phyloP scores from a whole-genome alignment of 768 basidiomycete genomes.

The Kwoniella dendrophila region DNA sequence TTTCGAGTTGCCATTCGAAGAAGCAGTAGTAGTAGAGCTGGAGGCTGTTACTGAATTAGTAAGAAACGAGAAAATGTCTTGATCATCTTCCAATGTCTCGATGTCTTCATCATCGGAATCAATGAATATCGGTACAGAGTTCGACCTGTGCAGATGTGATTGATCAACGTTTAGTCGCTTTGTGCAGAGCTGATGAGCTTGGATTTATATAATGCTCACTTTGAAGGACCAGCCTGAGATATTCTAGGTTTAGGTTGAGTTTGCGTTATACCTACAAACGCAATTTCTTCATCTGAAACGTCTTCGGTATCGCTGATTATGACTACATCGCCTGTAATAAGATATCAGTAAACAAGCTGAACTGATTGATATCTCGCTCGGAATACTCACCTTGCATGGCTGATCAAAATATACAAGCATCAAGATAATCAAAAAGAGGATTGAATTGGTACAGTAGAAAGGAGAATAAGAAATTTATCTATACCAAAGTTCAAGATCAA shows the following conservation, averaged over 20 bases:
- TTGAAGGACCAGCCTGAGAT: not conserved
- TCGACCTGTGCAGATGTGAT: constrained; percentile 7
- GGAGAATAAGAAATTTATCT: not conserved
- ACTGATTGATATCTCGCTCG: not conserved
- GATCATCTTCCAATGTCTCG: constrained; percentile 15
- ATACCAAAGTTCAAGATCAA: not conserved
- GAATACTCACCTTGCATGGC: not conserved
- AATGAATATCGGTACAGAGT: constrained; percentile 10
- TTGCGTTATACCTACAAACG: constrained; percentile 24
- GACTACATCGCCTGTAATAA: constrained; percentile 20
- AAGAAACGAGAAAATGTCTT: constrained; percentile 10
- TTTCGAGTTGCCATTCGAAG: not conserved
- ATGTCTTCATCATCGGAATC: constrained; percentile 7
- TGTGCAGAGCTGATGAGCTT: not conserved
- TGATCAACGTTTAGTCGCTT: not conserved
- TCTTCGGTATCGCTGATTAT: constrained; percentile 32
- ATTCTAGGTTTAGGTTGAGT: not conserved
- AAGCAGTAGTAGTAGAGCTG: not conserved
- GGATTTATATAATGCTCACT: not conserved
- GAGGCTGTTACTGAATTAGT: not conserved
- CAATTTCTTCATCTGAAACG: constrained; percentile 35
- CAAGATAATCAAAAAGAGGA: not conserved
- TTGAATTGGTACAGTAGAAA: not conserved
- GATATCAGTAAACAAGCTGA: not conserved
- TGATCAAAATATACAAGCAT: not conserved